Conservation (phyloP, 2,329 filamentous ascomycete species). For the Ceratocystis cacaofunesta region DNA sequence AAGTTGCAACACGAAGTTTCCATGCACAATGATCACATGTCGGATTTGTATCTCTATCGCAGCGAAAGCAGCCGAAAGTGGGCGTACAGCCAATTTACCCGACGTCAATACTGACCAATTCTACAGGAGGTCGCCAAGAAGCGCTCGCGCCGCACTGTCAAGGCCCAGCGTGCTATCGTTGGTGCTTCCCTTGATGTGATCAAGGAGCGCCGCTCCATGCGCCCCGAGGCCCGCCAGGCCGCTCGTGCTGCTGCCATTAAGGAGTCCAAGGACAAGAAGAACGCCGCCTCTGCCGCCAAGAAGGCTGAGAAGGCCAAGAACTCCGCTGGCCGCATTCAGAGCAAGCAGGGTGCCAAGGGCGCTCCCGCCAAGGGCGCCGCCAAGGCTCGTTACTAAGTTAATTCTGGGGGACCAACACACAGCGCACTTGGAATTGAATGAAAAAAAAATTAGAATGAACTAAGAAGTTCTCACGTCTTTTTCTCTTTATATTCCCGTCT, state of each 20-base stretch:
- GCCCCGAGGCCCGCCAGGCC: constrained; percentile 88
- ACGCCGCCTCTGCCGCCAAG: constrained; percentile 74
- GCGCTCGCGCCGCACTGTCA: constrained; percentile 93
- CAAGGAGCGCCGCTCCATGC: constrained; percentile 93
- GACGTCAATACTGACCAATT: constrained; percentile 27
- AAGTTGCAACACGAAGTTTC: background rate
- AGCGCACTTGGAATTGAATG: constrained; percentile 16
- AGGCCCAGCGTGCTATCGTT: constrained; percentile 97
- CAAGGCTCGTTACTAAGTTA: constrained; percentile 59
- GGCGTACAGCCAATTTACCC: background rate
- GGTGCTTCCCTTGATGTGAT: constrained; percentile 99
- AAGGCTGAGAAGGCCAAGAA: constrained; percentile 99
- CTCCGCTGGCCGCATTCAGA: constrained; percentile 63
- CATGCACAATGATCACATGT: background rate
- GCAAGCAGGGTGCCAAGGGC: constrained; percentile 97
- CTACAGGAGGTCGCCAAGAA: constrained; percentile 98
- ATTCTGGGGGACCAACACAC: constrained; percentile 14
- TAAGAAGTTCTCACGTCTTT: constrained; percentile 9
- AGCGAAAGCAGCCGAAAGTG: background rate
- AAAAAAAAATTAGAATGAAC: constrained; percentile 18
- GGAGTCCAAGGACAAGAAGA: constrained; percentile 98
- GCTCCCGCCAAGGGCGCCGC: constrained; percentile 70
- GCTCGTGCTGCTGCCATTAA: constrained; percentile 83
- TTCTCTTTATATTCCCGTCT: constrained; percentile 2
- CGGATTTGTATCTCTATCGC: background rate